phyloP scores from a whole-genome alignment of 306 rosid genomes.

The Prunus dulcis region DNA sequence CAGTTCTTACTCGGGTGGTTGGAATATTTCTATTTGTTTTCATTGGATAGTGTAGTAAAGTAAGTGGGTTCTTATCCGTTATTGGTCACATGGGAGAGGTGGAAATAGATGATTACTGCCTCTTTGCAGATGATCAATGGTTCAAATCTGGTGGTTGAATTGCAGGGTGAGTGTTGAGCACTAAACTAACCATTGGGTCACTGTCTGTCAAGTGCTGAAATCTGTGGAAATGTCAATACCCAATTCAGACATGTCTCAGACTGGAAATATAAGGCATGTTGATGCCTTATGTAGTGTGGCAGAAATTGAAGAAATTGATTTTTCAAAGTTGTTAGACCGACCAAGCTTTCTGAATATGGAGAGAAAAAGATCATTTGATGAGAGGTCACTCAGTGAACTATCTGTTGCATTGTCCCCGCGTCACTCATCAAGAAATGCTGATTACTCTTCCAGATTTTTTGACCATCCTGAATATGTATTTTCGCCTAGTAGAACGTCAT shows the following conservation, averaged over 20 bases:
- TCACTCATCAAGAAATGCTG: slow-evolving; percentile 31
- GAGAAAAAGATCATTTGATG: too few relatives aligned
- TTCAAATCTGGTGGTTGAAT: background rate
- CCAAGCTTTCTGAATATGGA: too few relatives aligned
- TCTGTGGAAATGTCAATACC: slow-evolving; percentile 29
- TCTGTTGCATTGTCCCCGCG: slow-evolving; percentile 44
- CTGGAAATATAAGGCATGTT: slow-evolving; percentile 33
- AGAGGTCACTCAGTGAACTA: slow-evolving; percentile 10
- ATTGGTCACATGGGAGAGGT: background rate
- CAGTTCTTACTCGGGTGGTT: background rate
- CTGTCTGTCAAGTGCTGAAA: background rate
- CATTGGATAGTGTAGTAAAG: background rate
- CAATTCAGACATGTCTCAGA: slow-evolving; percentile 35
- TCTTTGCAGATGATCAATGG: background rate
- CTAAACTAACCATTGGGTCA: slow-evolving; percentile 10
- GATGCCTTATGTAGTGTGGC: slow-evolving; percentile 27
- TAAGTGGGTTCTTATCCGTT: background rate
- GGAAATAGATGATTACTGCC: background rate
- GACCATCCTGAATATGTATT: slow-evolving; percentile 38
- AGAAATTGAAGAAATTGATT: slow-evolving; percentile 38
- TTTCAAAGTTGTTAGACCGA: slow-evolving; percentile 24
- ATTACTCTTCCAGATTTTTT: slow-evolving; percentile 29
- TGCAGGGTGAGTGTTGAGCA: slow-evolving; percentile 51
- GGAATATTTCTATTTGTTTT: background rate
- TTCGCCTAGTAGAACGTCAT: slow-evolving; percentile 52